Evolutionary conservation across 176 grass and related monocot species (phyloP).

Genomic region (Carex cristatella): DNA sequence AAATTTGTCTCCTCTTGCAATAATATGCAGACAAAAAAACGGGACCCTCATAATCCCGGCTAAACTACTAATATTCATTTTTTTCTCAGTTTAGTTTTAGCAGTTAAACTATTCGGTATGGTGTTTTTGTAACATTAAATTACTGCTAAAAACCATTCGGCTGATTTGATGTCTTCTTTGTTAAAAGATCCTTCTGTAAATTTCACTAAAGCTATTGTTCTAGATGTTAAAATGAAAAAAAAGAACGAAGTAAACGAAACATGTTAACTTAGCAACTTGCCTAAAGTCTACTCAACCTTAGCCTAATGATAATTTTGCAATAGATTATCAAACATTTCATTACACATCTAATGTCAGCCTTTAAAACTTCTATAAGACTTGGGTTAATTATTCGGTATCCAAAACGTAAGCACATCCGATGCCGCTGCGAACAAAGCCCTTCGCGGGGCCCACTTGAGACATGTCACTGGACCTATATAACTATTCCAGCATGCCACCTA

Average conservation of each 20-base stretch:
- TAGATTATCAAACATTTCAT: not conserved
- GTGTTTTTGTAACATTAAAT: not conserved
- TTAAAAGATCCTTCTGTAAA: not conserved
- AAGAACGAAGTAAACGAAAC: not conserved
- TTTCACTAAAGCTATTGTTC: not conserved
- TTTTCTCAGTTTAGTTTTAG: not conserved
- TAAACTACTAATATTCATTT: not conserved
- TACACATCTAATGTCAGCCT: not conserved
- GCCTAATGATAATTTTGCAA: not conserved
- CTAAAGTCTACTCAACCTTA: not conserved
- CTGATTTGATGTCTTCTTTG: not conserved
- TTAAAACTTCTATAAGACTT: not conserved
- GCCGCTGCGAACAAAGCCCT: constrained; percentile 87
- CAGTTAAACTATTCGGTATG: not conserved
- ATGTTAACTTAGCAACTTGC: not conserved
- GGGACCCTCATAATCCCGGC: not conserved
- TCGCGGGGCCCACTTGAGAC: constrained; percentile 79
- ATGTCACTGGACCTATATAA: constrained; percentile 80
- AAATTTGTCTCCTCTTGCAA: not conserved
- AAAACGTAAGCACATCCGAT: constrained; percentile 78
- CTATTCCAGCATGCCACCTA: constrained; percentile 89
- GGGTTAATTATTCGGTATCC: constrained; percentile 47
- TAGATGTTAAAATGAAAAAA: not conserved
- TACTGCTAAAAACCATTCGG: not conserved
- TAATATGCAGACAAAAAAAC: not conserved